Conservation (phyloP, 768 basidiomycete genomes). For the Suillus subaureus region DNA sequence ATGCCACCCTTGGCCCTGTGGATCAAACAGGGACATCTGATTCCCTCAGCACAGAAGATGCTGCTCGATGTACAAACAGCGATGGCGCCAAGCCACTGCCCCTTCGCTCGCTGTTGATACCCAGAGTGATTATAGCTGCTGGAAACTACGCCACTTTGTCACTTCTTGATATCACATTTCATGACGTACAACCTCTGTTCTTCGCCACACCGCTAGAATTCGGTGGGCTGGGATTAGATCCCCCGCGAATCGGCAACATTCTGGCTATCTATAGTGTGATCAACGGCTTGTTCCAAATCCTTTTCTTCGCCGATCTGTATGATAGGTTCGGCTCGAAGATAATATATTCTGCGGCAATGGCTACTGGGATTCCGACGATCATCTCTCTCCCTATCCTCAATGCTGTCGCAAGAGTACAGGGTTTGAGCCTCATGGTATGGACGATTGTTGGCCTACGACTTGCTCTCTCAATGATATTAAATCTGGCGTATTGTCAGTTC, state of each 20-base stretch:
- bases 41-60: not conserved
- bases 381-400: constrained; percentile 64
- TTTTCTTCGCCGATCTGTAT: constrained; percentile 65
- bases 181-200: constrained; percentile 70
- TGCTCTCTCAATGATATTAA: constrained; percentile 47
- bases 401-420: constrained; percentile 50
- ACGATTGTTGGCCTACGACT: constrained; percentile 51
- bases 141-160: constrained; percentile 68
- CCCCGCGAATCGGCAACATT: constrained; percentile 65
- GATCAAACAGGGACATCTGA: constrained; percentile 18
- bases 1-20: not conserved
- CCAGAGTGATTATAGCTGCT: constrained; percentile 58
- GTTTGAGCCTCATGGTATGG: constrained; percentile 53
- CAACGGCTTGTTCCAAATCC: constrained; percentile 67
- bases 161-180: constrained; percentile 66
- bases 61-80: constrained; percentile 9
- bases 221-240: constrained; percentile 70
- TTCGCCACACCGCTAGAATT: constrained; percentile 66
- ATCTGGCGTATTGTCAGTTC: constrained; percentile 58
- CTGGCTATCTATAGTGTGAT: constrained; percentile 62
- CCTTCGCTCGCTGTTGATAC: constrained; percentile 52
- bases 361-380: constrained; percentile 53
- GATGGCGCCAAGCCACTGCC: constrained; percentile 44
- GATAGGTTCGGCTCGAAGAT: constrained; percentile 65
- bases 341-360: constrained; percentile 57